Percentiles rank a stretch among this genome's conserved stretches.
phyloP scores from a whole-genome alignment of 2,329 filamentous ascomycete genomes.

The Amphichorda felina region DNA sequence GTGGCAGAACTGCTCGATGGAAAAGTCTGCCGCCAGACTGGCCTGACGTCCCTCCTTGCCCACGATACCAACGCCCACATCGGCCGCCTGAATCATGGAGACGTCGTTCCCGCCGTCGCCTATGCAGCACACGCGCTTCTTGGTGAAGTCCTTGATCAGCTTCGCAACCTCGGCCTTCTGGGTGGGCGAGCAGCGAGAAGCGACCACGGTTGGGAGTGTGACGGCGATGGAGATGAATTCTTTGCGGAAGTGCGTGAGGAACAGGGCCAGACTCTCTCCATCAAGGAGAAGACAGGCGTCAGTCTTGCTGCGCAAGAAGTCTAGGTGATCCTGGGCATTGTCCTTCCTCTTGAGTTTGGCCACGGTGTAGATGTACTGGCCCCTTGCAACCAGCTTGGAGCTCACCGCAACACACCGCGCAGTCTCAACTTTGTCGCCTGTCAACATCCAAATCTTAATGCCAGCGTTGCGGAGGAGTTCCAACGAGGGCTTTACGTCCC shows the following conservation, averaged over 20 bases:
- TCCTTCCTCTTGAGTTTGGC: conserved; percentile 75
- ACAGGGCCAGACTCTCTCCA: conserved; percentile 76
- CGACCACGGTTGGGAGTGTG: conserved; percentile 79
- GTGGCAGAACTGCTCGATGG: conserved; percentile 89
- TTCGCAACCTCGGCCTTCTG: conserved; percentile 92
- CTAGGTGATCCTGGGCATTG: conserved; percentile 75
- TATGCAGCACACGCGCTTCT: conserved; percentile 94
- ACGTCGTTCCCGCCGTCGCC: conserved; percentile 98
- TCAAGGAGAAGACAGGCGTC: conserved; percentile 87
- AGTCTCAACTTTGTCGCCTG: conserved; percentile 96
- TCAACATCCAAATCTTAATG: conserved; percentile 99
- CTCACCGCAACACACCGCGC: conserved; percentile 92
- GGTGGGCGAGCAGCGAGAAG: conserved; percentile 90
- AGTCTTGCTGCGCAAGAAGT: conserved; percentile 78
- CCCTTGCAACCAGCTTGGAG: conserved; percentile 83
- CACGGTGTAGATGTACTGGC: conserved; percentile 93
- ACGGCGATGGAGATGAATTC: conserved; percentile 87
- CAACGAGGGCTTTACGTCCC: conserved; percentile 87
- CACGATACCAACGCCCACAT: conserved; percentile 95
- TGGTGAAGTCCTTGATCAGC: conserved; percentile 82
- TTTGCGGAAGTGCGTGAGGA: conserved; percentile 69
- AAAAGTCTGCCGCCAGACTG: conserved; percentile 90
- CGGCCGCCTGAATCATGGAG: conserved; percentile 96
- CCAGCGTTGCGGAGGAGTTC: conserved; percentile 93
- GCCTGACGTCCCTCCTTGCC: conserved; percentile 96